Percentiles rank a stretch among this genome's conserved stretches.
Conservation (phyloP, 2,329 filamentous ascomycete genomes). For the Xylaria sp. region DNA sequence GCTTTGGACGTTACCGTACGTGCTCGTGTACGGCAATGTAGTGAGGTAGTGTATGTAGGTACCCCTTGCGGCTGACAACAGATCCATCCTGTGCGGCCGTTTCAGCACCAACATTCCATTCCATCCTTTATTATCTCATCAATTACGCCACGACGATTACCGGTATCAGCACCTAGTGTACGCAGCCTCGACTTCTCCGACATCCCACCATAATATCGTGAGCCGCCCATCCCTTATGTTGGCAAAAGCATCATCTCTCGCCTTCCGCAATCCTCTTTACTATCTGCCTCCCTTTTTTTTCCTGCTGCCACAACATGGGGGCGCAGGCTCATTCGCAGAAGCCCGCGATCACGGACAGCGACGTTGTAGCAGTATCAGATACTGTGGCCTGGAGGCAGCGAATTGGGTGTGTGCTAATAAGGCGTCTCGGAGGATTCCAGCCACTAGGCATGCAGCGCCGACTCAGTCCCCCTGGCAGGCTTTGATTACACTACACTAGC, state of each 20-base stretch:
- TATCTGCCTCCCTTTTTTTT: background rate
- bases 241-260: background rate
- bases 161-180: too few species aligned
- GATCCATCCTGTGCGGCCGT: conserved; percentile 32
- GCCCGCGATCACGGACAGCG: conserved; percentile 1
- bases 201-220: conserved; percentile 11
- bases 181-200: background rate
- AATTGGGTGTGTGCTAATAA: conserved; percentile 33
- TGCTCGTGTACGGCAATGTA: conserved; percentile 3
- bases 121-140: conserved; percentile 27
- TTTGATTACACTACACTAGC: conserved; percentile 39
- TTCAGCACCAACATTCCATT: conserved; percentile 32
- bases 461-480: conserved; percentile 44
- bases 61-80: conserved; percentile 38
- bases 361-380: background rate
- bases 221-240: conserved; percentile 3
- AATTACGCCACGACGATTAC: background rate
- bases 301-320: background rate
- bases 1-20: conserved; percentile 13
- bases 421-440: conserved; percentile 46
- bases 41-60: background rate
- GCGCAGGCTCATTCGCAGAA: background rate
- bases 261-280: background rate
- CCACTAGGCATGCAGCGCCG: conserved; percentile 40
- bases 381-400: background rate